Evolutionary conservation across 345 rosid species (phyloP), one percentile per base, ranked within the genome.

Genomic region (Euphorbia lathyris): DNA sequence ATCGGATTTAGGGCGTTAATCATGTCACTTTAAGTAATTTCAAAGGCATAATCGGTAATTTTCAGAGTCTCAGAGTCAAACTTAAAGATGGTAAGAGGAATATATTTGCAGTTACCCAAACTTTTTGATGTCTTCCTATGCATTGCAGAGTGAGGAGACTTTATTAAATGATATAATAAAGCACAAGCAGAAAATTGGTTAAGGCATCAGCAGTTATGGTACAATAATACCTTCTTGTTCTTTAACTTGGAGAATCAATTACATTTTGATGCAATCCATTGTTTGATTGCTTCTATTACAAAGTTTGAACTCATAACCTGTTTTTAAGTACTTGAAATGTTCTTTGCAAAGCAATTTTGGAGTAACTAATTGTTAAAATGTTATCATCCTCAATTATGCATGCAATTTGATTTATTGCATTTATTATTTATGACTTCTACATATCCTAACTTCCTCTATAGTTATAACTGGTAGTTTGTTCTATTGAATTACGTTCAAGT

Each of bases 191-290:
- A 77, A 69, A 74, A 66, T n/a, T 48, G 12, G 74, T 83, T 11
- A 56, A 80, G 69, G 76, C 86, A 36, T 71, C 83, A 19, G 56
- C 80, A 22, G 74, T 79, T 47, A 56, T 67, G 91, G 87, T 87
- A 82, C 34, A 60, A 47, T 30, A 29, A 12, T 20, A 34, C 19
- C 10, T 36, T 27, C 70, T 69, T 57, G 12, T 26, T 40, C 26
- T 61, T 32, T 48, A 19, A 42, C 56, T 59, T 30, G 50, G 63
- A 34, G 3, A 45, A 12, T 71, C 8, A 5, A 29, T 63, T 55
- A 5, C 26, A 34, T 72, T 32, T n/a, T 17, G 50, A 26, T 68
- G 55, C 43, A 50, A 19, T 29, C n/a, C 58, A 55, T 55, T 22
- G 58, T 59, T 45, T 65, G 13, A 12, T 63, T 47, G 17, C 47